phyloP scores from a whole-genome alignment of 164 flowering plant genomes.

The Hamamelis virginiana region DNA sequence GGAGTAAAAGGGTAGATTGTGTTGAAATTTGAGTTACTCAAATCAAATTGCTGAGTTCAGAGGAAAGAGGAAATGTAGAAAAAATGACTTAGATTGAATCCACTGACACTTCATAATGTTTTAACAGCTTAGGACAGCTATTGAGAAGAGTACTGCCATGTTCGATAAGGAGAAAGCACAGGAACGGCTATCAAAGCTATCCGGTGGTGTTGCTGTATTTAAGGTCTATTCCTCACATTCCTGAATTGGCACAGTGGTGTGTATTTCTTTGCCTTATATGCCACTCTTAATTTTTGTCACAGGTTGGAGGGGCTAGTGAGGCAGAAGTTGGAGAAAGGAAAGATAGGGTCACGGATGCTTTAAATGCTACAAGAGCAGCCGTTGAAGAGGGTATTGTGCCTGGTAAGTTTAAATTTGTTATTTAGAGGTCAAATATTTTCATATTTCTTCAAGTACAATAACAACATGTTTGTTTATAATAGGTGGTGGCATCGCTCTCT shows the following conservation, averaged over 20 bases:
- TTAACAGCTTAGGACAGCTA: constrained; percentile 55
- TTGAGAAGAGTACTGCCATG: constrained; percentile 61
- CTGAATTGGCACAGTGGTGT: background rate
- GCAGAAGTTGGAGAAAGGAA: constrained; percentile 73
- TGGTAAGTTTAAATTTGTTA: constrained; percentile 36
- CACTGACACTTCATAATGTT: constrained; percentile 7
- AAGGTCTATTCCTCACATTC: constrained; percentile 44
- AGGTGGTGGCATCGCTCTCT: constrained; percentile 94
- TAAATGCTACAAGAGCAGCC: constrained; percentile 81
- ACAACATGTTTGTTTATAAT: constrained; percentile 6
- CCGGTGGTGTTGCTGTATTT: constrained; percentile 90
- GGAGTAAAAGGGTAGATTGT: no score
- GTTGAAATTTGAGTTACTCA: no score
- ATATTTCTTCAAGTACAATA: no score
- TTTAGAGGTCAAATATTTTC: background rate
- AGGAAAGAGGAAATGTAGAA: background rate
- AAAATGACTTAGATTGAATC: background rate
- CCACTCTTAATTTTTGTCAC: constrained; percentile 6
- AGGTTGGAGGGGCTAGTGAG: constrained; percentile 81
- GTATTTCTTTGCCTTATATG: background rate
- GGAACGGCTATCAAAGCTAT: constrained; percentile 75
- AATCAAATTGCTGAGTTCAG: no score
- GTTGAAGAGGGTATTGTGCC: constrained; percentile 94
- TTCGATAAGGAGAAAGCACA: constrained; percentile 91
- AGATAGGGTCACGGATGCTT: constrained; percentile 69